Evolutionary conservation across 2,329 filamentous ascomycete species (phyloP).

Genomic region (Chaetomiaceae sp.): DNA sequence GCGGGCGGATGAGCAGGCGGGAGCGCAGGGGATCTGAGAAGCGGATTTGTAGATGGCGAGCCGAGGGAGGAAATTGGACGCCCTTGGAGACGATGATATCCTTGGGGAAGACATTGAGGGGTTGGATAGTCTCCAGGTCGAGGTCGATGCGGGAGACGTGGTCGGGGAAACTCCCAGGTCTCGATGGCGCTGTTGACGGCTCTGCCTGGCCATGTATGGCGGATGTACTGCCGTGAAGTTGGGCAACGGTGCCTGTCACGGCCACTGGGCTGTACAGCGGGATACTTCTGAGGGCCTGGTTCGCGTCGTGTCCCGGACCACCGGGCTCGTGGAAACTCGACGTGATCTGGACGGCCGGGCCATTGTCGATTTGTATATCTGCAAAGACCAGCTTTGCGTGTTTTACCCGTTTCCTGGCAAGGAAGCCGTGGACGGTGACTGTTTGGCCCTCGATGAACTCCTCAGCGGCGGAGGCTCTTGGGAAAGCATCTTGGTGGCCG

Average conservation of each 20-base stretch:
- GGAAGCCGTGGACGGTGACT: conserved; percentile 64
- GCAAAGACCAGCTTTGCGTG: conserved; percentile 69
- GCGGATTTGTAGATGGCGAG: conserved; percentile 80
- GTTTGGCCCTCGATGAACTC: conserved; percentile 32
- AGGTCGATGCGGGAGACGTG: conserved; percentile 48
- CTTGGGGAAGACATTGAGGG: conserved; percentile 68
- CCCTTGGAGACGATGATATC: conserved; percentile 73
- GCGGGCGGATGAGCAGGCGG: conserved; percentile 66
- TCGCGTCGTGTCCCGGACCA: conserved; percentile 32
- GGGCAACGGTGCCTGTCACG: conserved; percentile 39
- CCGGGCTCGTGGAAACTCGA: conserved; percentile 39
- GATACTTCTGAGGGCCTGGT: conserved; percentile 42
- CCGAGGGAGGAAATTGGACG: conserved; percentile 67
- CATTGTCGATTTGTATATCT: conserved; percentile 39
- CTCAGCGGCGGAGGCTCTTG: conserved; percentile 26
- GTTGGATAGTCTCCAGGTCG: conserved; percentile 55
- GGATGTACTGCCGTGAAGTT: conserved; percentile 20
- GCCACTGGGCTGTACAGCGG: conserved; percentile 51
- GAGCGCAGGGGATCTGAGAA: conserved; percentile 64
- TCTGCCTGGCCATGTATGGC: not conserved
- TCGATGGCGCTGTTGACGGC: not conserved
- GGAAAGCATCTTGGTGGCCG: conserved; percentile 30
- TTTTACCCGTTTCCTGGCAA: conserved; percentile 64
- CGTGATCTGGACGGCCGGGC: conserved; percentile 37
- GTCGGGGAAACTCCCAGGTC: conserved; percentile 21